These are phyloP conservation scores for Cladophialophora exuberans DNA, from an alignment of 2,329 filamentous ascomycete species.

Conservation along the genomic window DNA sequence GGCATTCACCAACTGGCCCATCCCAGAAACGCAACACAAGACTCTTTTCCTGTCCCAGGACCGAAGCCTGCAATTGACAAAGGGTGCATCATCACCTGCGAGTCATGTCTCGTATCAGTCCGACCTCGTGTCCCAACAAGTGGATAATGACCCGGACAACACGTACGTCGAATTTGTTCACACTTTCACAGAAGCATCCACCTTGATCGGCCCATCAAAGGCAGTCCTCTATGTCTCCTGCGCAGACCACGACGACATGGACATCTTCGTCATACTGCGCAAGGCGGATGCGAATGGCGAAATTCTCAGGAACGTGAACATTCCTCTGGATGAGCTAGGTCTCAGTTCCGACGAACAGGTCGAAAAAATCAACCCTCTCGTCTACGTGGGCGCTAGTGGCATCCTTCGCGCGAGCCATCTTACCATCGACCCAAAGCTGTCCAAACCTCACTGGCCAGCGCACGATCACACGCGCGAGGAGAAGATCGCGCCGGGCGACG, in stretches of 20 bases:
- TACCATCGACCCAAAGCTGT: constrained; percentile 38
- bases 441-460: constrained; percentile 40
- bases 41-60: constrained; percentile 36
- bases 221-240: constrained; percentile 52
- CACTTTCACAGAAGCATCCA: constrained; percentile 42
- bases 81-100: background rate
- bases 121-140: constrained; percentile 28
- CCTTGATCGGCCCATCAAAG: constrained; percentile 51
- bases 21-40: constrained; percentile 12
- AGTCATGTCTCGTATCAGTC: constrained; percentile 41
- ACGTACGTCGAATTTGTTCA: constrained; percentile 39
- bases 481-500: constrained; percentile 44
- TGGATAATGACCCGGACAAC: background rate
- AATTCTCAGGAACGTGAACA: constrained; percentile 46
- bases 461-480: constrained; percentile 46
- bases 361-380: constrained; percentile 42
- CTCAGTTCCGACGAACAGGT: constrained; percentile 43
- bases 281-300: constrained; percentile 50
- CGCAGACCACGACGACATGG: constrained; percentile 48
- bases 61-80: constrained; percentile 12
- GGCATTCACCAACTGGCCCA: constrained; percentile 36
- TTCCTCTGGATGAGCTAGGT: constrained; percentile 43
- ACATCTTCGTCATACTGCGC: constrained; percentile 48
- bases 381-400: constrained; percentile 48
- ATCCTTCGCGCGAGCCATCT: constrained; percentile 51